Base-by-base conservation (phyloP, 2,329 filamentous ascomycete species). In the Calonectria hongkongensis region DNA sequence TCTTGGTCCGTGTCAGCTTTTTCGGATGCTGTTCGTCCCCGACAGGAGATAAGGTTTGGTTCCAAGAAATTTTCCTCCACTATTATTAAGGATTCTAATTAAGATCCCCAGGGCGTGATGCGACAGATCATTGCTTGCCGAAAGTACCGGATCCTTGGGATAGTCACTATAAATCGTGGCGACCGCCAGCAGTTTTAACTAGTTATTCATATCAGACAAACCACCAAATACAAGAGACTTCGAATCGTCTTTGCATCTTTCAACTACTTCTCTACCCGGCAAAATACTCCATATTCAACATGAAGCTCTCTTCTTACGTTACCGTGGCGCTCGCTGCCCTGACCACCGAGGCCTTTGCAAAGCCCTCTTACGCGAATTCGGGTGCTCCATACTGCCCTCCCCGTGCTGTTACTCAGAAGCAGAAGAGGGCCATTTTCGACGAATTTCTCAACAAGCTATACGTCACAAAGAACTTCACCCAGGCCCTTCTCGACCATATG, bases 31-130 rank as follows among this genome's bases (percentile, higher is more conserved):
- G 18, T 15, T 41, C 16, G 21, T 21, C 3, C n/a, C 33, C 21
- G 33, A 3, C 54, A 15, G 9, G n/a, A 28, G 33, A 41, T 60
- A 60, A 60, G 54, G 54, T 60, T 60, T 18, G 33, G n/a, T 60
- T 28, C 21, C 54, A 60, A 41, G 54, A 15, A 60, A 60, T 41
- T 41, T 60, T 60, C 54, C 33, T 60, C 54, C 33, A 60, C 54
- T 60, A 27, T 60, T 16, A 27, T 60, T 25, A 21, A 60, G 33
- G 33, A 41, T 41, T 13, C 54, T 21, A 60, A 60, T 43, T 60
- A 25, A 41, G 33, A 60, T 41, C 13, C 36, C 39, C 54, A 30
- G 54, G 54, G 21, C 0, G 39, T 60, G 54, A 60, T 60, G 33
- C 33, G 9, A 12, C 33, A 16, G 30, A 18, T 8, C n/a, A 36